Evolutionary conservation across 2,329 filamentous ascomycete genomes (phyloP).

Genomic region (Boeremia exigua): DNA sequence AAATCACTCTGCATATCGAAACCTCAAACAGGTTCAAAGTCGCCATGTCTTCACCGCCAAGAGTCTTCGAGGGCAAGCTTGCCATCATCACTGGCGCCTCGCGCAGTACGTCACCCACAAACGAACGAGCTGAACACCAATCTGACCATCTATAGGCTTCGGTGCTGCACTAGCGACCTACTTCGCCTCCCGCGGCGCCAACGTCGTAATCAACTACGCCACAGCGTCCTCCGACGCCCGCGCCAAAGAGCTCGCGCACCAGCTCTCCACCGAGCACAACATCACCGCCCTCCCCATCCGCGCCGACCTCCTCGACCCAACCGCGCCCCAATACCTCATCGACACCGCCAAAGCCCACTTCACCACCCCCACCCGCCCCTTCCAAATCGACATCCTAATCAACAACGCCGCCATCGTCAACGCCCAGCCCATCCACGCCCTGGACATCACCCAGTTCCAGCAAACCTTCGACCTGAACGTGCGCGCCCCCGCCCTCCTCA

Average conservation of each 20-base stretch:
- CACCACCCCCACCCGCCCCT: slow-evolving; percentile 49
- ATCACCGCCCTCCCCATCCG: slow-evolving; percentile 67
- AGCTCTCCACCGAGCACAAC: slow-evolving; percentile 60
- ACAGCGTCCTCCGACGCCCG: slow-evolving; percentile 60
- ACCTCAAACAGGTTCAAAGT: background rate
- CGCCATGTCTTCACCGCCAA: slow-evolving; percentile 7
- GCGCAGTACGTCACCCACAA: slow-evolving; percentile 61
- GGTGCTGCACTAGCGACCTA: slow-evolving; percentile 69
- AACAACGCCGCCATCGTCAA: slow-evolving; percentile 64
- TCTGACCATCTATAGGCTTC: slow-evolving; percentile 62
- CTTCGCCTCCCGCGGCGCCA: slow-evolving; percentile 70
- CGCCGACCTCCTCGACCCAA: slow-evolving; percentile 69
- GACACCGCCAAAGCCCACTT: slow-evolving; percentile 62
- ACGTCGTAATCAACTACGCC: slow-evolving; percentile 72
- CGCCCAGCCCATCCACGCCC: slow-evolving; percentile 21
- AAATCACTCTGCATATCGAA: background rate
- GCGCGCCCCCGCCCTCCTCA: slow-evolving; percentile 63
- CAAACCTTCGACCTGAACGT: slow-evolving; percentile 24
- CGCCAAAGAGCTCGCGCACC: slow-evolving; percentile 57
- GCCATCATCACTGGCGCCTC: slow-evolving; percentile 78
- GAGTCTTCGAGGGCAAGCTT: slow-evolving; percentile 68
- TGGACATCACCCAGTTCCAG: slow-evolving; percentile 17
- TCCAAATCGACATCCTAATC: slow-evolving; percentile 78
- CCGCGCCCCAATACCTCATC: slow-evolving; percentile 64
- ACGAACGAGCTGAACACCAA: background rate